Conservation (phyloP, 2,329 filamentous ascomycete genomes). For the Pochonia chlamydosporia region DNA sequence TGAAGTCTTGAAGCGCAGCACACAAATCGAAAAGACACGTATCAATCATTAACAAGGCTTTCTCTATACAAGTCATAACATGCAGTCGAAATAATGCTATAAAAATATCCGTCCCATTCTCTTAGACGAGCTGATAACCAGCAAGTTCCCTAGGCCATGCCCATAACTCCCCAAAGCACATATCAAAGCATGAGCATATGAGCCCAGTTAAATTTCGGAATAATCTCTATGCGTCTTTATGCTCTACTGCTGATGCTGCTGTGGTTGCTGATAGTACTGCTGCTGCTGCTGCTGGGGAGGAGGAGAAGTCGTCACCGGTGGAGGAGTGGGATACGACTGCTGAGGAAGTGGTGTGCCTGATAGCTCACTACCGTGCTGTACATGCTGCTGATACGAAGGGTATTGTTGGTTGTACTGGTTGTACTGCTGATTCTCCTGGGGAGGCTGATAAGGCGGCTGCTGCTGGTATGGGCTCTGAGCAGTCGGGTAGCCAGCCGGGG, state of each 20-base stretch:
- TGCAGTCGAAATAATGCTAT: too few species aligned
- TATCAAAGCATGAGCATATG: too few species aligned
- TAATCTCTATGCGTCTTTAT: too few species aligned
- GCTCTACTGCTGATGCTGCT: background rate
- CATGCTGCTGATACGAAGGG: conserved; percentile 14
- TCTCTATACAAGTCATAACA: too few species aligned
- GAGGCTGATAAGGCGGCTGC: conserved; percentile 19
- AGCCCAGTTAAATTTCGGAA: too few species aligned
- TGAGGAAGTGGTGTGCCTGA: conserved; percentile 6
- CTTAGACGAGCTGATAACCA: too few species aligned
- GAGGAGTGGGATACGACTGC: conserved; percentile 15
- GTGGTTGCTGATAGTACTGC: conserved; percentile 5
- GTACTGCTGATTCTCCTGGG: conserved; percentile 11
- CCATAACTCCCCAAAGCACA: too few species aligned
- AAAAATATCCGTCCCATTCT: too few species aligned
- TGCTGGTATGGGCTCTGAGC: conserved; percentile 23
- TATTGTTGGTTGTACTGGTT: background rate
- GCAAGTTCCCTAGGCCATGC: too few species aligned
- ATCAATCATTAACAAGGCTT: too few species aligned
- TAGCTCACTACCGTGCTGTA: conserved; percentile 9
- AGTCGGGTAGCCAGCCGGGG: conserved; percentile 16
- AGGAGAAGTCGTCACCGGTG: conserved; percentile 10
- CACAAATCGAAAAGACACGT: too few species aligned
- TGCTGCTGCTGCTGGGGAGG: conserved; percentile 17
- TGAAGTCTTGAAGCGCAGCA: too few species aligned